These are phyloP conservation scores for Clavispora carvajalis DNA, from an alignment of 805 yeast genomes.

Conservation along the genomic window DNA sequence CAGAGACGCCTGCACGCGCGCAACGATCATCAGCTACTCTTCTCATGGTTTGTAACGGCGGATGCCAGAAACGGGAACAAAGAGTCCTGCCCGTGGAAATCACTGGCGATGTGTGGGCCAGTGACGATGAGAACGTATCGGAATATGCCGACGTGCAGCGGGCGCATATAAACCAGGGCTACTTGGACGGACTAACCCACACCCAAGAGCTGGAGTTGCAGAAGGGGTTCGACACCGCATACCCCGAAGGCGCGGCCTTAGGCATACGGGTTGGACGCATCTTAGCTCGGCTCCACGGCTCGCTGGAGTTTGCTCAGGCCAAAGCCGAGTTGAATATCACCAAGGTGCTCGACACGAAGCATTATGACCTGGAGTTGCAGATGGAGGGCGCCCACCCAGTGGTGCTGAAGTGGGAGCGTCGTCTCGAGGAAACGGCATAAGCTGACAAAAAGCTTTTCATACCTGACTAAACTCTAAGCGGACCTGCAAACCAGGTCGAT, in stretches of 20 bases:
- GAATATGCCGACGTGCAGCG: slow-evolving; percentile 37
- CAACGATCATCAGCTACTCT: neutral
- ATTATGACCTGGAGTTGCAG: slow-evolving; percentile 49
- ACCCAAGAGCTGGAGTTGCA: slow-evolving; percentile 71
- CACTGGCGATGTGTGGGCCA: slow-evolving; percentile 27
- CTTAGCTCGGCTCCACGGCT: slow-evolving; percentile 41
- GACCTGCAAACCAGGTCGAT: no score
- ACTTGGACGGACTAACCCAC: slow-evolving; percentile 68
- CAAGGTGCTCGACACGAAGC: slow-evolving; percentile 48
- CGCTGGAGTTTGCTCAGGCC: slow-evolving; percentile 29
- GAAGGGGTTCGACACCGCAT: slow-evolving; percentile 76
- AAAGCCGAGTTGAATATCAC: slow-evolving; percentile 51
- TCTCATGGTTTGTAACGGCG: slow-evolving; percentile 11
- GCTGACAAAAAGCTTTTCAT: no score
- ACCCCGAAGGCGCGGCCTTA: slow-evolving; percentile 64
- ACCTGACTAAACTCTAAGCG: no score
- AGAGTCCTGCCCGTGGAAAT: neutral
- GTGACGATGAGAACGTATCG: slow-evolving; percentile 19
- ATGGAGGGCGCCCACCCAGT: slow-evolving; percentile 25
- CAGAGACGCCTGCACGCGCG: neutral
- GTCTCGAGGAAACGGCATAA: neutral
- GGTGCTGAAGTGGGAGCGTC: slow-evolving; percentile 41
- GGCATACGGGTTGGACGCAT: slow-evolving; percentile 66
- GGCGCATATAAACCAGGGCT: slow-evolving; percentile 74
- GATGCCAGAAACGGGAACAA: slow-evolving; percentile 6